phyloP scores from a whole-genome alignment of 306 rosid species.

The Macrotyloma uniflorum region DNA sequence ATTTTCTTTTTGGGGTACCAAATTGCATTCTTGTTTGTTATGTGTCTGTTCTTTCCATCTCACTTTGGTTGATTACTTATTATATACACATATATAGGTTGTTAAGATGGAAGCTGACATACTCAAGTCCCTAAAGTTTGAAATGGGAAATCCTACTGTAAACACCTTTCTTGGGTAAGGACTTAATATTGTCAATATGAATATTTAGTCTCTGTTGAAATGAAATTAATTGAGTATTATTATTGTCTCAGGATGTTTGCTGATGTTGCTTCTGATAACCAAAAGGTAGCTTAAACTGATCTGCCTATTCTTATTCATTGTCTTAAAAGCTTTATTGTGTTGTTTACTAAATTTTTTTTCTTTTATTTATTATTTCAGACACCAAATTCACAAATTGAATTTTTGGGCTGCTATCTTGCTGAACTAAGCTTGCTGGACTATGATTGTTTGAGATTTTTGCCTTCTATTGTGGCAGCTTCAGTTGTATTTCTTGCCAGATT shows the following conservation, averaged over 20 bases:
- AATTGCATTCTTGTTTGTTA: neutral
- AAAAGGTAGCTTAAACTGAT: neutral
- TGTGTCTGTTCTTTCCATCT: neutral
- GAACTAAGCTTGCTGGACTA: conserved; percentile 86
- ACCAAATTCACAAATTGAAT: conserved; percentile 53
- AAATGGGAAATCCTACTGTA: conserved; percentile 78
- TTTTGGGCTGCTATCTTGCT: conserved; percentile 65
- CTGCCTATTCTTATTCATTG: neutral
- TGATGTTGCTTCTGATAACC: conserved; percentile 43
- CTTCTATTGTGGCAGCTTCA: conserved; percentile 84
- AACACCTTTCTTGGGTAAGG: conserved; percentile 53
- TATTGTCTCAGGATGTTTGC: conserved; percentile 51
- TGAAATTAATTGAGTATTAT: neutral
- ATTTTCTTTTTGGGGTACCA: neutral
- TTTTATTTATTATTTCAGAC: conserved; percentile 43
- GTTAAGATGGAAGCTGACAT: conserved; percentile 81
- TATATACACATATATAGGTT: conserved; percentile 45
- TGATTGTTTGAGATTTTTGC: conserved; percentile 60
- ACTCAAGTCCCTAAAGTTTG: conserved; percentile 69
- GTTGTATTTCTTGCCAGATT: conserved; percentile 68
- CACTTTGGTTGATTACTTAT: neutral
- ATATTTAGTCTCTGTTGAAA: neutral
- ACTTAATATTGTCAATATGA: neutral
- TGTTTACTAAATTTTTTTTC: conserved; percentile 24
- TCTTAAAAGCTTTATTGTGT: conserved; percentile 38